Percentiles rank a stretch among this genome's conserved stretches.
Conservation (phyloP, 345 rosid genomes). For the Microthlaspi erraticum region DNA sequence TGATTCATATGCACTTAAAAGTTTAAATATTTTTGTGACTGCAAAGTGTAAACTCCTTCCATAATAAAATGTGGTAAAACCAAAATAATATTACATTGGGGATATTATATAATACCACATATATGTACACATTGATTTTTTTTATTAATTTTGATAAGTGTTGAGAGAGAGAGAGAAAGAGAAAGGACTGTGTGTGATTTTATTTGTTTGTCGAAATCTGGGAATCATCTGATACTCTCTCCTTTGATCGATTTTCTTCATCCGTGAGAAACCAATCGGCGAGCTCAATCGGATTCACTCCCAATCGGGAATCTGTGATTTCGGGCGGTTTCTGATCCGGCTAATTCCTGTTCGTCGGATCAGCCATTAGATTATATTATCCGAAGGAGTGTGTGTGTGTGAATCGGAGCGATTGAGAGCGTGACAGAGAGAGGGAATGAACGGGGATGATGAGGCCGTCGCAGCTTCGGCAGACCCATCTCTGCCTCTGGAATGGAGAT, state of each 20-base stretch:
- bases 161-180: constrained; percentile 12
- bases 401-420: constrained; percentile 1
- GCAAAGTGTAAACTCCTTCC: constrained; percentile 15
- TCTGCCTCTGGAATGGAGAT: constrained; percentile 86
- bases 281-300: constrained; percentile 1
- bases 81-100: neutral
- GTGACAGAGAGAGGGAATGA: constrained; percentile 37
- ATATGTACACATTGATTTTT: constrained; percentile 3
- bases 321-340: constrained; percentile 22
- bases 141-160: neutral
- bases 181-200: constrained; percentile 35
- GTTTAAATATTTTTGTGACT: neutral
- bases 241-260: constrained; percentile 26
- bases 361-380: constrained; percentile 25
- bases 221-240: constrained; percentile 39
- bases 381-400: constrained; percentile 10
- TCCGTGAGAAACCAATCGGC: constrained; percentile 21
- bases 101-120: neutral
- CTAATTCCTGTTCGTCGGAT: constrained; percentile 28
- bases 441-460: constrained; percentile 44
- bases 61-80: constrained; percentile 7
- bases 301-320: constrained; percentile 11
- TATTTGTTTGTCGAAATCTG: constrained; percentile 46
- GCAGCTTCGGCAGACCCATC: constrained; percentile 48
- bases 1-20: no score